phyloP scores from a whole-genome alignment of 306 rosid genomes.

The Cicer chorassanicum region DNA sequence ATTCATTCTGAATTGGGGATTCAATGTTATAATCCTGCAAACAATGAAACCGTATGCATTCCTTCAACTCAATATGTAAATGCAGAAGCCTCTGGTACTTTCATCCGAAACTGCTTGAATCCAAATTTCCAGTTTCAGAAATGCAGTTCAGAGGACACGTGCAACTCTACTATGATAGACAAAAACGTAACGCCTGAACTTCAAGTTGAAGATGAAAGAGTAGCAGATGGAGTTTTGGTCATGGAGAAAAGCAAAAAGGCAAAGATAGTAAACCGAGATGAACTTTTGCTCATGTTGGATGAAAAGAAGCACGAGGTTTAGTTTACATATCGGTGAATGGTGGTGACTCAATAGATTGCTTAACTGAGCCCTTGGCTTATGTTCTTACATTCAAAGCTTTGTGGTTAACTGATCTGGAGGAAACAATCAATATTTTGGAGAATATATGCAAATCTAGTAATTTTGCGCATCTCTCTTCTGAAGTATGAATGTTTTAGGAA shows the following conservation, averaged over 20 bases:
- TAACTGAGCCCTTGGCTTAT: conserved; percentile 43
- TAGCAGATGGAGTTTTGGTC: conserved; percentile 68
- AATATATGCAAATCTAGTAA: conserved; percentile 56
- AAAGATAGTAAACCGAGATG: conserved; percentile 70
- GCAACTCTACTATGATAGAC: conserved; percentile 39
- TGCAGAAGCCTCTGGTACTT: conserved; percentile 63
- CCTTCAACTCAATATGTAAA: conserved; percentile 63
- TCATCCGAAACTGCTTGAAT: conserved; percentile 57
- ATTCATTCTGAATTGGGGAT: conserved; percentile 85
- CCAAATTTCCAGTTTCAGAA: conserved; percentile 77
- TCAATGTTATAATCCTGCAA: conserved; percentile 76
- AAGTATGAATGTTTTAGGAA: conserved; percentile 41
- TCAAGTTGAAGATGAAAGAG: conserved; percentile 75
- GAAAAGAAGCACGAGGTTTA: conserved; percentile 56
- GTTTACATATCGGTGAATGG: conserved; percentile 42
- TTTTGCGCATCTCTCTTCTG: conserved; percentile 49
- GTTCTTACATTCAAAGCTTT: conserved; percentile 40
- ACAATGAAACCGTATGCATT: conserved; percentile 65
- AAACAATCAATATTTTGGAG: conserved; percentile 27
- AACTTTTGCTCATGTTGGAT: conserved; percentile 65
- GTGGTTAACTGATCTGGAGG: not conserved
- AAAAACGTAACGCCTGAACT: conserved; percentile 45
- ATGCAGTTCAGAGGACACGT: conserved; percentile 44
- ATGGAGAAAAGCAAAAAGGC: conserved; percentile 62
- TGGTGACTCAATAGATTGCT: conserved; percentile 42